Evolutionary conservation across 2,329 filamentous ascomycete genomes (phyloP).

Genomic region (Plectosphaerella cucumerina): DNA sequence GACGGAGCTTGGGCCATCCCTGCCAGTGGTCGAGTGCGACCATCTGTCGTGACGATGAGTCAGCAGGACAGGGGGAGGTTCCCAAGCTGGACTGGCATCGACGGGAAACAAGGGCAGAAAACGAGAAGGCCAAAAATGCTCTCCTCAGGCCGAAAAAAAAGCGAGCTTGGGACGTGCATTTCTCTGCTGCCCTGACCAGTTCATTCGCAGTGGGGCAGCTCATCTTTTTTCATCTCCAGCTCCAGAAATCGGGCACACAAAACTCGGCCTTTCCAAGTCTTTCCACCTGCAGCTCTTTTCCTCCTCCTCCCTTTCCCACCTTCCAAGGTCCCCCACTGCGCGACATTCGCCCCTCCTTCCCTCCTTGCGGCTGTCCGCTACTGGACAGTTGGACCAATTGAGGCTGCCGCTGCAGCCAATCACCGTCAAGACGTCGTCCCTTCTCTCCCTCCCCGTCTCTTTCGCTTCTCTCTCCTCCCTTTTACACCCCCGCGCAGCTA

Average conservation of each 20-base stretch:
- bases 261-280: constrained; percentile 5
- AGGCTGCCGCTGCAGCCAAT: constrained; percentile 38
- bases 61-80: no score
- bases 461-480: constrained; percentile 51
- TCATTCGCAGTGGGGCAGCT: constrained; percentile 7
- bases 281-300: background rate
- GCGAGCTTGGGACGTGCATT: no score
- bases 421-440: constrained; percentile 39
- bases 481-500: constrained; percentile 58
- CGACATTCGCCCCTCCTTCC: background rate
- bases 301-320: constrained; percentile 8
- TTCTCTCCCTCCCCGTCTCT: constrained; percentile 27
- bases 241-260: constrained; percentile 5
- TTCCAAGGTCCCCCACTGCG: constrained; percentile 5
- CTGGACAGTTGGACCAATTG: constrained; percentile 17
- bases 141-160: no score
- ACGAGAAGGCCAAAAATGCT: no score
- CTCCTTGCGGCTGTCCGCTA: constrained; percentile 5
- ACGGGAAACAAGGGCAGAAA: no score
- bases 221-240: constrained; percentile 14
- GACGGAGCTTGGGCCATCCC: no score
- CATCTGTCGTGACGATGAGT: no score
- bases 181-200: no score
- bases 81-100: no score
- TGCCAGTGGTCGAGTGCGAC: no score